These are phyloP conservation scores for Multifurca ochricompacta DNA, from an alignment of 768 basidiomycete genomes.

Conservation along the genomic window DNA sequence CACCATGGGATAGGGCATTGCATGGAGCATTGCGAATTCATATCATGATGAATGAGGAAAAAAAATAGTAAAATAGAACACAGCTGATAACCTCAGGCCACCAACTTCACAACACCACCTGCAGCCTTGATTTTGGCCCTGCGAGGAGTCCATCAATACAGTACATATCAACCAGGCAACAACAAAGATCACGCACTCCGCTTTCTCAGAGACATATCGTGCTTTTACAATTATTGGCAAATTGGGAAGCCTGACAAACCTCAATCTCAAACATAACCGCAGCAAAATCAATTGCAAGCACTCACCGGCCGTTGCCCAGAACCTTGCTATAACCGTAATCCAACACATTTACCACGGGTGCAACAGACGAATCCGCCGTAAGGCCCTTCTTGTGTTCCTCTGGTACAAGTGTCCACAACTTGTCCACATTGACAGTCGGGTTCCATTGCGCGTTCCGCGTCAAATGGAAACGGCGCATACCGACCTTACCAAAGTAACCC, in stretches of 20 bases:
- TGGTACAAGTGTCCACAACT: slow-evolving; percentile 89
- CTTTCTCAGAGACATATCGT: slow-evolving; percentile 83
- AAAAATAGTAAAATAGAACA: slow-evolving; percentile 25
- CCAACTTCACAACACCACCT: slow-evolving; percentile 87
- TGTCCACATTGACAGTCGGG: slow-evolving; percentile 98
- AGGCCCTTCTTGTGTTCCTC: slow-evolving; percentile 73
- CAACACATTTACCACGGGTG: slow-evolving; percentile 91
- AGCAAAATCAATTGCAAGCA: slow-evolving; percentile 17
- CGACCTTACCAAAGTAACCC: slow-evolving; percentile 99
- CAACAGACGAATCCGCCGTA: slow-evolving; percentile 67
- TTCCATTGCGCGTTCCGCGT: slow-evolving; percentile 88
- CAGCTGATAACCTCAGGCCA: slow-evolving; percentile 54
- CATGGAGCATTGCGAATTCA: slow-evolving; percentile 22
- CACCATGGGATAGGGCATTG: too few species aligned
- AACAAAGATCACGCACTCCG: slow-evolving; percentile 51
- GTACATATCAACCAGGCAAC: slow-evolving; percentile 17
- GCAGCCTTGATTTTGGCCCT: slow-evolving; percentile 84
- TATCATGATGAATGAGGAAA: slow-evolving; percentile 26
- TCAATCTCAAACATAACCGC: not conserved
- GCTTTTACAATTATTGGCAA: slow-evolving; percentile 98
- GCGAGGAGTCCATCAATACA: slow-evolving; percentile 5
- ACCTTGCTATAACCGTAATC: slow-evolving; percentile 85
- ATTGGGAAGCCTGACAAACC: slow-evolving; percentile 54
- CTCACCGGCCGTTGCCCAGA: slow-evolving; percentile 87
- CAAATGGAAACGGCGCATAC: slow-evolving; percentile 99